These are phyloP conservation scores for Filosporella fistucella DNA, from an alignment of 495 filamentous ascomycete genomes.

Conservation along the genomic window DNA sequence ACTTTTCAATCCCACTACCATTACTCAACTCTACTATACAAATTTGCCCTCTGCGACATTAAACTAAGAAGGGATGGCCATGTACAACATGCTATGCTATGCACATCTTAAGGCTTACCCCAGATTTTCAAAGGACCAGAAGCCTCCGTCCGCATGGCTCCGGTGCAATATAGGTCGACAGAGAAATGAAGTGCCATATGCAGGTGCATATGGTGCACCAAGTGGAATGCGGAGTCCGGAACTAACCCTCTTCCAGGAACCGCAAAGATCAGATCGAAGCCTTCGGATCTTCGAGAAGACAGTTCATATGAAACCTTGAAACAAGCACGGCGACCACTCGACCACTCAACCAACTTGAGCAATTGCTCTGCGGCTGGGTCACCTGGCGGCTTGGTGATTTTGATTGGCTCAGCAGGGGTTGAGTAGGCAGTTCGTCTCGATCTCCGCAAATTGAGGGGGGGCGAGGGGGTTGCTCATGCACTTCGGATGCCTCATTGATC, in stretches of 20 bases:
- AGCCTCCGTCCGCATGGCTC: background rate
- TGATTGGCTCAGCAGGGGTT: background rate
- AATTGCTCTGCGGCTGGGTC: background rate
- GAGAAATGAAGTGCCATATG: conserved; percentile 10
- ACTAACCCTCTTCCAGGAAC: conserved; percentile 14
- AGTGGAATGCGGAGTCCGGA: conserved; percentile 11
- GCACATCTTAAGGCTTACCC: conserved; percentile 9
- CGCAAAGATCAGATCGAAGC: conserved; percentile 19
- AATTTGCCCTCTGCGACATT: too few species aligned
- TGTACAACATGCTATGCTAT: too few species aligned
- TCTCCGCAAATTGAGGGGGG: conserved; percentile 14
- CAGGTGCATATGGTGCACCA: conserved; percentile 6
- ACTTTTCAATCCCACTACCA: too few species aligned
- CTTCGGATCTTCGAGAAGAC: background rate
- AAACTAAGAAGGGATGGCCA: too few species aligned
- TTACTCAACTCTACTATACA: too few species aligned
- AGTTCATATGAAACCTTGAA: conserved; percentile 8
- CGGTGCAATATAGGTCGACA: background rate
- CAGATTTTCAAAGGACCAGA: background rate
- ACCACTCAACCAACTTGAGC: background rate
- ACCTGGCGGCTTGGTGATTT: background rate
- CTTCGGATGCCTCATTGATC: background rate
- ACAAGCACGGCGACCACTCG: background rate
- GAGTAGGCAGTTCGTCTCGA: conserved; percentile 16
- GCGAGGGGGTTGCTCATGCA: background rate